phyloP scores from a whole-genome alignment of 805 yeast genomes.

The Cyberlindnera veronae region DNA sequence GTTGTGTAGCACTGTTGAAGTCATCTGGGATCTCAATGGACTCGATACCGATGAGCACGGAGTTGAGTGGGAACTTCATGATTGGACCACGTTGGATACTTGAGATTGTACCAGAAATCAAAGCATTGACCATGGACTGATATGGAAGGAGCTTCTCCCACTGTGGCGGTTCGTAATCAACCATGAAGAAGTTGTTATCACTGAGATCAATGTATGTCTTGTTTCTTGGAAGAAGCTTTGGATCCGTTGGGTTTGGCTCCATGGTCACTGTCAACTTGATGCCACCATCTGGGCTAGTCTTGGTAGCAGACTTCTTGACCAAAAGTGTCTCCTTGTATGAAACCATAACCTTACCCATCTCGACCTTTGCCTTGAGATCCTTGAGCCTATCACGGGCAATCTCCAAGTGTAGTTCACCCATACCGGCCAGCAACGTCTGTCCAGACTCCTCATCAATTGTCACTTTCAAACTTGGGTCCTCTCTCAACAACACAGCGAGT shows the following conservation, averaged over 20 bases:
- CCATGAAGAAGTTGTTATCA: slow-evolving; percentile 34
- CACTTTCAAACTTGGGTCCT: slow-evolving; percentile 84
- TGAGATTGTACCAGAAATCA: slow-evolving; percentile 56
- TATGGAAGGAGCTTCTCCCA: slow-evolving; percentile 46
- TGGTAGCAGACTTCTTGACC: slow-evolving; percentile 10
- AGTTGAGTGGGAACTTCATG: slow-evolving; percentile 51
- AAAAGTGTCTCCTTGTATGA: slow-evolving; percentile 76
- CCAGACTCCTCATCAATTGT: slow-evolving; percentile 79
- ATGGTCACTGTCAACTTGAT: slow-evolving; percentile 29
- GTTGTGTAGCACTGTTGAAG: slow-evolving; percentile 31
- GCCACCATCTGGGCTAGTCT: slow-evolving; percentile 25
- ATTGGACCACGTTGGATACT: slow-evolving; percentile 65
- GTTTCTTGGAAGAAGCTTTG: slow-evolving; percentile 24
- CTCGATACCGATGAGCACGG: slow-evolving; percentile 49
- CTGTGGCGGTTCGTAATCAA: slow-evolving; percentile 27
- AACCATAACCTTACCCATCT: slow-evolving; percentile 80
- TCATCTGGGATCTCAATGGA: slow-evolving; percentile 54
- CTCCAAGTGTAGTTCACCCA: slow-evolving; percentile 96
- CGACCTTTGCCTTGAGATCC: slow-evolving; percentile 79
- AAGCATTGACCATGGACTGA: slow-evolving; percentile 44
- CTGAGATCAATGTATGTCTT: slow-evolving; percentile 29
- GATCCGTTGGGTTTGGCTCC: slow-evolving; percentile 31
- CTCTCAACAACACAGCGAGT: slow-evolving; percentile 62
- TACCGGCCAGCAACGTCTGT: slow-evolving; percentile 86
- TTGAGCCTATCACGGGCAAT: slow-evolving; percentile 77